A percentile compares a stretch with the other conserved stretches of the same genome.
Conservation (phyloP, 192 early-diverging fungal species). For the Podila epicladia region DNA sequence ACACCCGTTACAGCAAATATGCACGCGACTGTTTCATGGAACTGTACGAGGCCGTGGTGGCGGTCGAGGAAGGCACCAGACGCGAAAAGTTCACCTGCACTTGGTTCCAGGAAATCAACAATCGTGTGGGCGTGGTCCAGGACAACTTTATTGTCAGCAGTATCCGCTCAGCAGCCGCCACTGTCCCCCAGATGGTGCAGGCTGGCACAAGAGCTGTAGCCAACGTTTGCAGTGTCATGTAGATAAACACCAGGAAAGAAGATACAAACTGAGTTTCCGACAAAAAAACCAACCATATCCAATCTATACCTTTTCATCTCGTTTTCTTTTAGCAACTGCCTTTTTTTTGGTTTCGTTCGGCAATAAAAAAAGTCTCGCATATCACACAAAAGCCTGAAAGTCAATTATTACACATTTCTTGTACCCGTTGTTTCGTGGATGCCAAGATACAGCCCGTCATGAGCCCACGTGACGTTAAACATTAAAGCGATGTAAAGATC, state of each 20-base stretch:
- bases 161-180: constrained; percentile 44
- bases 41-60: constrained; percentile 54
- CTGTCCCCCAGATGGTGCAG: constrained; percentile 45
- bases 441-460: no score
- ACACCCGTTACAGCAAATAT: constrained; percentile 54
- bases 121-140: constrained; percentile 51
- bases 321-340: background rate
- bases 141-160: constrained; percentile 57
- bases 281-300: no score
- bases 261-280: background rate
- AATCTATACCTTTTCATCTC: no score
- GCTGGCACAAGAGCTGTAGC: constrained; percentile 41
- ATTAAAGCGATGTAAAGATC: no score
- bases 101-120: constrained; percentile 58
- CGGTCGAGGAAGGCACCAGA: constrained; percentile 46
- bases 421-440: no score
- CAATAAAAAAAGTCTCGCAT: no score
- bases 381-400: no score
- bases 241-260: background rate
- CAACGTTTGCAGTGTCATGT: constrained; percentile 48
- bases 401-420: no score
- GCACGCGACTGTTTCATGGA: constrained; percentile 57
- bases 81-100: constrained; percentile 57
- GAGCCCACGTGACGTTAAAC: no score
- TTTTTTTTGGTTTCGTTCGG: background rate